phyloP scores from a whole-genome alignment of 768 basidiomycete species.

The Thelephora aurantiotincta region DNA sequence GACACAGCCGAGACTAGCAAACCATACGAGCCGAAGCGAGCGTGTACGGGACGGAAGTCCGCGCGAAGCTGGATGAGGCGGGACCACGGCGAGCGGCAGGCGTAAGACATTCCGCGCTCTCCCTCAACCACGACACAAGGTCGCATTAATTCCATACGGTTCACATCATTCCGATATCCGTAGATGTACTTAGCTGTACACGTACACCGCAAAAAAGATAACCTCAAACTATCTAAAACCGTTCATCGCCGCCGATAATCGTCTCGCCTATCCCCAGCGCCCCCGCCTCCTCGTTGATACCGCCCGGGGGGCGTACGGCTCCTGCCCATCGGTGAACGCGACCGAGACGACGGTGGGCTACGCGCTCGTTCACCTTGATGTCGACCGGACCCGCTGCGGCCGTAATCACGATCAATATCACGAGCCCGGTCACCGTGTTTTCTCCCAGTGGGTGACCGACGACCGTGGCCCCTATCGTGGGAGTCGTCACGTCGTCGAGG shows the following conservation, averaged over 20 bases:
- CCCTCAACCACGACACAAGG: no score
- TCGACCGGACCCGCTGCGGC: not conserved
- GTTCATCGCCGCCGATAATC: not conserved
- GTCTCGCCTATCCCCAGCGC: not conserved
- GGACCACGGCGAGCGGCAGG: no score
- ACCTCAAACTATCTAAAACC: no score
- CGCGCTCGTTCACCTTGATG: not conserved
- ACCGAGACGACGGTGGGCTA: not conserved
- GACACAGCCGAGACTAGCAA: no score
- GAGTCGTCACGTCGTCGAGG: conserved; percentile 9
- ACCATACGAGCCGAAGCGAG: no score
- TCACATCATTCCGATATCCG: no score
- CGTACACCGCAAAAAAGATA: no score
- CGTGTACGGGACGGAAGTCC: no score
- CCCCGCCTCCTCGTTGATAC: not conserved
- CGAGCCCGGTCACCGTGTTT: not conserved
- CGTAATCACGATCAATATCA: not conserved
- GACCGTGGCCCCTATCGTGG: conserved; percentile 2
- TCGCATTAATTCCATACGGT: no score
- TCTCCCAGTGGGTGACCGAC: not conserved
- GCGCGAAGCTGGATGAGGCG: no score
- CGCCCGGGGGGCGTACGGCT: not conserved
- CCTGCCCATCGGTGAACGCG: not conserved
- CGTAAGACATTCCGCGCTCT: no score
- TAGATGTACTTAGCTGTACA: no score